These are phyloP conservation scores for Claviceps cyperi DNA, from an alignment of 2,329 filamentous ascomycete genomes.

Conservation along the genomic window DNA sequence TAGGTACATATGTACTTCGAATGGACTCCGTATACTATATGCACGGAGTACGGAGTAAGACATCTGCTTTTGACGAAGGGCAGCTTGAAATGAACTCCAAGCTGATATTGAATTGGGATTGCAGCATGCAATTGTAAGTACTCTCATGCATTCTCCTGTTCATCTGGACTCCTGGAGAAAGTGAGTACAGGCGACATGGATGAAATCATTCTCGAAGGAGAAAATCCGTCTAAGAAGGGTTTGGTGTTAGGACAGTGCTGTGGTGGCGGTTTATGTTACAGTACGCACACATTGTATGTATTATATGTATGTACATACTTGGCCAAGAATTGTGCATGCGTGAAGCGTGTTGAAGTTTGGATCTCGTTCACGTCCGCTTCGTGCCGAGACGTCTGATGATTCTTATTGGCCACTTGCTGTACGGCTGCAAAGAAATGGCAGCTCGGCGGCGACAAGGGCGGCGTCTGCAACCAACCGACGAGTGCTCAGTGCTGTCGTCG, in stretches of 20 bases:
- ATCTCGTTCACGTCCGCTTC: slow-evolving; percentile 1
- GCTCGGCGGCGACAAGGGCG: background rate
- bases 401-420: slow-evolving; percentile 1
- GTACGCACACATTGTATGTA: too few species aligned
- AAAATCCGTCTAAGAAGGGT: background rate
- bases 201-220: background rate
- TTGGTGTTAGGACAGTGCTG: background rate
- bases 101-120: too few species aligned
- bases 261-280: background rate
- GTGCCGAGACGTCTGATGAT: slow-evolving; percentile 3
- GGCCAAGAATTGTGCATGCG: too few species aligned
- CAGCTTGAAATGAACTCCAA: too few species aligned
- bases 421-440: background rate
- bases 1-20: too few species aligned
- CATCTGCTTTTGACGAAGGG: too few species aligned
- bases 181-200: background rate
- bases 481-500: background rate
- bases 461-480: slow-evolving; percentile 1
- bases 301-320: slow-evolving; percentile 2
- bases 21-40: too few species aligned
- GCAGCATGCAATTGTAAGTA: background rate
- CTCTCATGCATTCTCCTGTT: background rate
- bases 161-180: background rate
- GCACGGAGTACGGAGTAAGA: too few species aligned
- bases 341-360: slow-evolving; percentile 4